phyloP scores from a whole-genome alignment of 805 yeast genomes.

The Dipodascopsis tothii region DNA sequence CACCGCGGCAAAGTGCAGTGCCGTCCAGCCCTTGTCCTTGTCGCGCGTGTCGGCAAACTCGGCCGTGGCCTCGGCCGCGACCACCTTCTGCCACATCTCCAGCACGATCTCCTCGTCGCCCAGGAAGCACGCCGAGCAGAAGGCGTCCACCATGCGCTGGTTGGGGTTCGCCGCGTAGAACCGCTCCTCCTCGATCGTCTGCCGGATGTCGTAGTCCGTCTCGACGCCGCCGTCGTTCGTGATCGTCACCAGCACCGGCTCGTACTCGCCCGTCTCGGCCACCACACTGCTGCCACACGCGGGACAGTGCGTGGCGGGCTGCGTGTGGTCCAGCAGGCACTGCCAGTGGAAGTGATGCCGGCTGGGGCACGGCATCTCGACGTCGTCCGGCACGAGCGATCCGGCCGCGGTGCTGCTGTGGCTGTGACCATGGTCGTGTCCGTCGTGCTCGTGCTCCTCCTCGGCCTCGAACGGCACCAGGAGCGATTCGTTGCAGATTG shows the following conservation, averaged over 20 bases:
- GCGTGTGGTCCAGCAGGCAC: conserved; percentile 14
- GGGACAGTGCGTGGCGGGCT: conserved; percentile 14
- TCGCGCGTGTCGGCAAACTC: conserved; percentile 5
- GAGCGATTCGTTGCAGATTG: not conserved
- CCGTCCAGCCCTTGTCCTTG: conserved; percentile 17
- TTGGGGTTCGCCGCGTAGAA: conserved; percentile 7
- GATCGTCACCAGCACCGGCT: conserved; percentile 10
- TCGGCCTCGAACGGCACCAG: not conserved
- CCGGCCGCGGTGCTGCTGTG: not conserved
- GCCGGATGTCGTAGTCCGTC: conserved; percentile 11
- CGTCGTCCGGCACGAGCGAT: conserved; percentile 12
- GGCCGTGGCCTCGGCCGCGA: conserved; percentile 1
- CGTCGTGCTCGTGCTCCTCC: not conserved
- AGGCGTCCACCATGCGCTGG: conserved; percentile 14
- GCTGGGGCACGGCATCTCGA: conserved; percentile 9
- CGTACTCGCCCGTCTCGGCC: not conserved
- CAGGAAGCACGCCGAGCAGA: conserved; percentile 16
- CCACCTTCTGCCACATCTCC: conserved; percentile 5
- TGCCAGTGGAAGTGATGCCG: conserved; percentile 19
- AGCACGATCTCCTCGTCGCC: conserved; percentile 21
- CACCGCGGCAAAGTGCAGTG: conserved; percentile 18
- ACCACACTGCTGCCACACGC: conserved; percentile 10
- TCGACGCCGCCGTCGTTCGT: conserved; percentile 17
- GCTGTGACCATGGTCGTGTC: no score
- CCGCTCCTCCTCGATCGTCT: conserved; percentile 11